These are phyloP conservation scores for Coix lacrymajobi DNA, from an alignment of 176 grass and related monocot genomes.

Conservation along the genomic window DNA sequence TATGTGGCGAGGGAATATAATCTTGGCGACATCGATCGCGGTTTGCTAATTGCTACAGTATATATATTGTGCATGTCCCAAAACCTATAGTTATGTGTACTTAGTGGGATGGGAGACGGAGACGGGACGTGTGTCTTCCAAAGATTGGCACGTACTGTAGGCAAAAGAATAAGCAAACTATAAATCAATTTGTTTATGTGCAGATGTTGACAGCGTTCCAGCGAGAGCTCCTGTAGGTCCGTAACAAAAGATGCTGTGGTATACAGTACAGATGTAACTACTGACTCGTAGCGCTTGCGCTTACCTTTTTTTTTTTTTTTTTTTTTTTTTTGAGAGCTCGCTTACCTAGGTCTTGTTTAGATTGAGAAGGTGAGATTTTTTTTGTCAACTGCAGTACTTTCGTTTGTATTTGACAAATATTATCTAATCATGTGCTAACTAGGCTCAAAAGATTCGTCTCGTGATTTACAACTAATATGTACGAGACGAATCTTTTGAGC, in stretches of 20 bases:
- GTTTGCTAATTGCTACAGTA: neutral
- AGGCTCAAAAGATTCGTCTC: too few relatives aligned
- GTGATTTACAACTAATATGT: too few relatives aligned
- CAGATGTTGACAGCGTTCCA: neutral
- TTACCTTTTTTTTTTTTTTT: too few relatives aligned
- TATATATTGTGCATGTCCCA: neutral
- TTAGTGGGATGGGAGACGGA: neutral
- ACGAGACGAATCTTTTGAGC: too few relatives aligned
- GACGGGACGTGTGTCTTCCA: neutral
- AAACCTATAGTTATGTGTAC: neutral
- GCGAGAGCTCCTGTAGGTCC: neutral
- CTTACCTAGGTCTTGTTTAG: too few relatives aligned
- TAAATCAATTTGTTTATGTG: neutral
- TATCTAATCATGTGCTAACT: too few relatives aligned
- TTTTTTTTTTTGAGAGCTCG: too few relatives aligned
- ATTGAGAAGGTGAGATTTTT: too few relatives aligned
- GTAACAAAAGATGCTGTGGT: neutral
- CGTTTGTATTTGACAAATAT: too few relatives aligned
- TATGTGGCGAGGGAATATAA: slow-evolving; percentile 3
- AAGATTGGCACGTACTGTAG: neutral
- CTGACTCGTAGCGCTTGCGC: neutral
- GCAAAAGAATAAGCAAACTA: neutral
- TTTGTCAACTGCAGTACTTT: too few relatives aligned
- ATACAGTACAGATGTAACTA: neutral
- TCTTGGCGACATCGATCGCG: neutral